phyloP scores from a whole-genome alignment of 2,329 filamentous ascomycete species.

The Aspergillus awamori region DNA sequence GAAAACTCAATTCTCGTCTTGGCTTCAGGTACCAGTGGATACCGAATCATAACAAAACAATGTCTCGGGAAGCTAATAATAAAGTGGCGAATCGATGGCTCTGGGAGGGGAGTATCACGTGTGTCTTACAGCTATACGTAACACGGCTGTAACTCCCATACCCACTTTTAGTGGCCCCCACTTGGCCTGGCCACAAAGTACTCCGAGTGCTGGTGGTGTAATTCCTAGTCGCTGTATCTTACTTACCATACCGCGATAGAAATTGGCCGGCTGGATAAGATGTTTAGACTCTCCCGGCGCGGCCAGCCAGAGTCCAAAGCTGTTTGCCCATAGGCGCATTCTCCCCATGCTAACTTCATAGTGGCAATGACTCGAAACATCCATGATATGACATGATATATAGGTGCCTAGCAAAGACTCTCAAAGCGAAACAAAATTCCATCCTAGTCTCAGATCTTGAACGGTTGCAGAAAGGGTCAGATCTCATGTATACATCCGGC shows the following conservation, averaged over 20 bases:
- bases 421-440: neutral
- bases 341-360: neutral
- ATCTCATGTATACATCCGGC: neutral
- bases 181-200: conserved; percentile 1
- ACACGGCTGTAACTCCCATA: conserved; percentile 3
- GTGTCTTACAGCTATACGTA: conserved; percentile 1
- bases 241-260: conserved; percentile 14
- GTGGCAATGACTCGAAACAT: conserved; percentile 9
- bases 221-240: conserved; percentile 7
- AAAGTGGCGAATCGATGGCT: conserved; percentile 19
- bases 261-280: conserved; percentile 7
- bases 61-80: conserved; percentile 18
- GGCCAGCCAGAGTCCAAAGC: neutral
- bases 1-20: conserved; percentile 14
- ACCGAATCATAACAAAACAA: conserved; percentile 2
- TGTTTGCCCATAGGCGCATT: conserved; percentile 1
- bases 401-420: neutral
- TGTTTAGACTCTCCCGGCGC: neutral
- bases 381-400: conserved; percentile 6
- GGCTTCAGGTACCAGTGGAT: conserved; percentile 20
- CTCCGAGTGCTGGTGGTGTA: conserved; percentile 2
- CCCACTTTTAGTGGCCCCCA: neutral
- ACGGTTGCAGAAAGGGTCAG: neutral
- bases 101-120: conserved; percentile 13
- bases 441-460: neutral